These are phyloP conservation scores for Phascolomyces articulosus DNA, from an alignment of 371 early-diverging fungal species.

Conservation along the genomic window DNA sequence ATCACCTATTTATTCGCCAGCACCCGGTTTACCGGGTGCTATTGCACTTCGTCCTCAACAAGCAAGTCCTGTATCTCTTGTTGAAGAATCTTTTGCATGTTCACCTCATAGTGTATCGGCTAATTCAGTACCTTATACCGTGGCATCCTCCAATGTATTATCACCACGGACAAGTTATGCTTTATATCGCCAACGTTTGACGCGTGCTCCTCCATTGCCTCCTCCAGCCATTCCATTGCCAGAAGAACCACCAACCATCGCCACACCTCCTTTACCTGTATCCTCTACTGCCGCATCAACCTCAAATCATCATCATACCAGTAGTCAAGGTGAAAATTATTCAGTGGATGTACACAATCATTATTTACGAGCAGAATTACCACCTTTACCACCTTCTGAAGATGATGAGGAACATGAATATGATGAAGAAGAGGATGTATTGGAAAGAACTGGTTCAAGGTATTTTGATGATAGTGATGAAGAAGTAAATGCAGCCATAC, in stretches of 20 bases:
- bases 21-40: slow-evolving; percentile 21
- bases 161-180: slow-evolving; percentile 31
- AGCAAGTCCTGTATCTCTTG: slow-evolving; percentile 8
- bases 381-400: background rate
- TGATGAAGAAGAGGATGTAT: background rate
- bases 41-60: slow-evolving; percentile 20
- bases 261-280: background rate
- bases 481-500: background rate
- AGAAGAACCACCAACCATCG: background rate
- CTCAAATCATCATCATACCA: background rate
- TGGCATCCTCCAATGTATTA: slow-evolving; percentile 42
- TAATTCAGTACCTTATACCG: slow-evolving; percentile 15
- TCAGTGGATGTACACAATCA: background rate
- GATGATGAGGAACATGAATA: background rate
- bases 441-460: background rate
- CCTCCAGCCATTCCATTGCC: slow-evolving; percentile 2
- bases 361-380: slow-evolving; percentile 1
- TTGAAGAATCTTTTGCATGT: slow-evolving; percentile 20
- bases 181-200: slow-evolving; percentile 15
- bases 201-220: slow-evolving; percentile 1
- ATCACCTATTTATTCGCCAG: slow-evolving; percentile 15
- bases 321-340: background rate
- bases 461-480: slow-evolving; percentile 3
- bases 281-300: background rate
- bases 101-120: slow-evolving; percentile 1